Evolutionary conservation across 2,329 filamentous ascomycete genomes (phyloP).

Genomic region (Talaromyces sp.): DNA sequence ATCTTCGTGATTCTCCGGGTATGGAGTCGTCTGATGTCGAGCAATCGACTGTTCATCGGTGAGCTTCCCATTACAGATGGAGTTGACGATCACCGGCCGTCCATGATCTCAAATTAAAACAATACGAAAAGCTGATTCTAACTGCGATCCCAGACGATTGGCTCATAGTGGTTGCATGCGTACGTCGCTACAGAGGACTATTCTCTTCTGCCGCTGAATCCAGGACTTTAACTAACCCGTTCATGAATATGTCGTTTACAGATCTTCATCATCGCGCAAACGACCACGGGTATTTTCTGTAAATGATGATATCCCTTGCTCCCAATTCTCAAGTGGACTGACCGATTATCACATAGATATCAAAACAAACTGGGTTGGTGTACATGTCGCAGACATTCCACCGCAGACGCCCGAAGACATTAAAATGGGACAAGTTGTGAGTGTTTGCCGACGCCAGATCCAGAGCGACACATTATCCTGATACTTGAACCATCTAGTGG

Average conservation of each 20-base stretch:
- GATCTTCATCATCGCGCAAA: neutral
- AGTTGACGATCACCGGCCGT: neutral
- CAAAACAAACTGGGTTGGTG: neutral
- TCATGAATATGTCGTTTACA: neutral
- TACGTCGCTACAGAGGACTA: neutral
- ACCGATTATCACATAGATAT: neutral
- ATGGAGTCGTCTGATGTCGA: conserved; percentile 27
- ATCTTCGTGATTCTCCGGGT: conserved; percentile 26
- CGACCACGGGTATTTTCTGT: neutral
- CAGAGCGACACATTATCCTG: neutral
- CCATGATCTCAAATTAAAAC: neutral
- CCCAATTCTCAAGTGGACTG: neutral
- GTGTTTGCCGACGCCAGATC: neutral
- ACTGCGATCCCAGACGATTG: neutral
- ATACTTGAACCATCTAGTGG: neutral
- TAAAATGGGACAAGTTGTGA: conserved; percentile 22
- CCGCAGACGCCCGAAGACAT: conserved; percentile 13
- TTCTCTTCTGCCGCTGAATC: neutral
- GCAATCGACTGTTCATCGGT: conserved; percentile 24
- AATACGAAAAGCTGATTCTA: neutral
- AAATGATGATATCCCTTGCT: neutral
- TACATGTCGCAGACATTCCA: neutral
- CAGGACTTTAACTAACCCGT: neutral
- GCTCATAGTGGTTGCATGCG: neutral
- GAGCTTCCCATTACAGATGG: neutral